phyloP scores from a whole-genome alignment of 441 rosid species.

The Corymbia citriodora region DNA sequence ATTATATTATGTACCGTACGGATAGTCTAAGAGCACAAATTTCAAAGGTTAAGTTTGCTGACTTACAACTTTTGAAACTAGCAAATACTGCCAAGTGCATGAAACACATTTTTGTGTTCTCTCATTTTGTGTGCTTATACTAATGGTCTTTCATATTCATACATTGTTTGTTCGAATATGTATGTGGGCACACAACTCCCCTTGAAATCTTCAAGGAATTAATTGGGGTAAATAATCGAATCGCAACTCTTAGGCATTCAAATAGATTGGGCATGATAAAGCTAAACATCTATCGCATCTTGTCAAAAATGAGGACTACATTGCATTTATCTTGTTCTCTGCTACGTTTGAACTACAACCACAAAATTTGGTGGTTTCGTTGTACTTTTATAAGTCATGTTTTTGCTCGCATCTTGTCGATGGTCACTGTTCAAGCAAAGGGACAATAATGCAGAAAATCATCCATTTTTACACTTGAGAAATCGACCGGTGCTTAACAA shows the following conservation, averaged over 20 bases:
- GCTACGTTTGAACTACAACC: accelerated
- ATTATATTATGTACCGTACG: background rate
- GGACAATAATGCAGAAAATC: background rate
- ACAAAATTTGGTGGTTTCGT: background rate
- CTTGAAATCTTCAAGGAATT: background rate
- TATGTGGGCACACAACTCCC: accelerated
- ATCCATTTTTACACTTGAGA: background rate
- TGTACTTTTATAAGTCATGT: background rate
- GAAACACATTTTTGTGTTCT: no score
- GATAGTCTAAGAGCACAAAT: background rate
- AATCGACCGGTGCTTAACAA: no score
- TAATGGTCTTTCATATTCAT: background rate
- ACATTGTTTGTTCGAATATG: background rate
- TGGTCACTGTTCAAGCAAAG: background rate
- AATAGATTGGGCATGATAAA: accelerated
- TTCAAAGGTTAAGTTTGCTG: background rate
- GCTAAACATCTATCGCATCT: accelerated
- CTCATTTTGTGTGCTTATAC: background rate
- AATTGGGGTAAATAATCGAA: background rate
- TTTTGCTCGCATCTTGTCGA: no score
- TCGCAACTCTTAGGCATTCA: background rate
- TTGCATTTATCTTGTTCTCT: background rate
- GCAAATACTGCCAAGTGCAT: accelerated
- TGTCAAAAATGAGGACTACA: background rate
- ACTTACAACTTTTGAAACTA: no score